phyloP scores from a whole-genome alignment of 2,329 filamentous ascomycete genomes.

The Pleomassaria siparia region DNA sequence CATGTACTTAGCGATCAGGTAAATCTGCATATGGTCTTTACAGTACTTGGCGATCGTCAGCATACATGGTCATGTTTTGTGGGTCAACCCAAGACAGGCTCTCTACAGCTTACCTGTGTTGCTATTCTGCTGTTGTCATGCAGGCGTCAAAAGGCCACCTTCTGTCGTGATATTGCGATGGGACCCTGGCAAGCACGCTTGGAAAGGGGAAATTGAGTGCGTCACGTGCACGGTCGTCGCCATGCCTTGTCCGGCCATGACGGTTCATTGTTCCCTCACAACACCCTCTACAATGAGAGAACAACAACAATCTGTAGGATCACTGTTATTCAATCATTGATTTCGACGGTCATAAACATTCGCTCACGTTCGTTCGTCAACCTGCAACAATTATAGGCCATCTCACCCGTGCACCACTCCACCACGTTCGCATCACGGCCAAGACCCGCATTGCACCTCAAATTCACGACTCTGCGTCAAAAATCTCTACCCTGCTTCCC shows the following conservation, averaged over 20 bases:
- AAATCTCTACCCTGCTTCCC: background rate
- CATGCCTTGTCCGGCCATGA: background rate
- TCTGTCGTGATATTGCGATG: background rate
- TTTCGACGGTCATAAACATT: background rate
- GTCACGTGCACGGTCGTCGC: background rate
- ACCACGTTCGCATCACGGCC: background rate
- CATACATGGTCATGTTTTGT: too few species aligned
- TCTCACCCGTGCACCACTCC: background rate
- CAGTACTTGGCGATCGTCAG: too few species aligned
- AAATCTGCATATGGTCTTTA: too few species aligned
- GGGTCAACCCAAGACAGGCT: too few species aligned
- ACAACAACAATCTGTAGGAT: background rate
- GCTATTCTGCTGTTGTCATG: constrained; percentile 1
- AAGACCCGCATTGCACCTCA: constrained; percentile 3
- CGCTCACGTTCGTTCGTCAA: background rate
- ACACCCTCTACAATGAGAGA: background rate
- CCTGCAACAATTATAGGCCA: background rate
- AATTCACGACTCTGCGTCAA: background rate
- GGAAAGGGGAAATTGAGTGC: background rate
- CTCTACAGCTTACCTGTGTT: too few species aligned
- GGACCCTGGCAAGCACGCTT: background rate
- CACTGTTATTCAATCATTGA: background rate
- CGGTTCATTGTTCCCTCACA: background rate
- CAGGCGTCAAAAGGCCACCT: background rate
- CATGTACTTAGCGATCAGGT: background rate